These are phyloP conservation scores for Chlamydomonas incerta DNA, from an alignment of 139 green algal species.

Conservation along the genomic window DNA sequence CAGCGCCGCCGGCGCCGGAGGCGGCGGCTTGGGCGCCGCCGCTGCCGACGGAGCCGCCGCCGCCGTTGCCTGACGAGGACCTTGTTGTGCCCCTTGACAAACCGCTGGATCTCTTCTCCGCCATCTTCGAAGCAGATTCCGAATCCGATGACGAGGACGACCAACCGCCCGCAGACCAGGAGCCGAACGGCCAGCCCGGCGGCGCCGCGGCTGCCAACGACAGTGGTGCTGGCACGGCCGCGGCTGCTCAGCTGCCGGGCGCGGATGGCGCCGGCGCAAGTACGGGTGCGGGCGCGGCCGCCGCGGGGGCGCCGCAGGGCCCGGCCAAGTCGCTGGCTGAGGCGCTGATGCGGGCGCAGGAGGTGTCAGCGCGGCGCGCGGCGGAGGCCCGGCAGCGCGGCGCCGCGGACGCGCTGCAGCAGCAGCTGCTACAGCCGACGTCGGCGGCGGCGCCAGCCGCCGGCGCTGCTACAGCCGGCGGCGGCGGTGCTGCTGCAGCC, in stretches of 20 bases:
- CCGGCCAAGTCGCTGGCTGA: conserved; percentile 56
- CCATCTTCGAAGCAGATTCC: conserved; percentile 84
- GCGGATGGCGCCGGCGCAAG: not conserved
- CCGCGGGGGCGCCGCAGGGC: conserved; percentile 7
- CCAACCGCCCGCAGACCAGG: conserved; percentile 20
- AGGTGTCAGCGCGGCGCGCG: conserved; percentile 37
- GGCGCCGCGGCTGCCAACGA: not conserved
- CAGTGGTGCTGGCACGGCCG: not conserved
- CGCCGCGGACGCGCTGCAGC: conserved; percentile 19
- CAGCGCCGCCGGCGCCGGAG: conserved; percentile 4
- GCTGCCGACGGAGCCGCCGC: not conserved
- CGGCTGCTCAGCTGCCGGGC: no score
- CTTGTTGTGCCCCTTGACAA: conserved; percentile 49
- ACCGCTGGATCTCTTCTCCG: conserved; percentile 88
- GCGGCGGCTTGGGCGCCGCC: not conserved
- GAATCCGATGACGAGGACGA: conserved; percentile 69
- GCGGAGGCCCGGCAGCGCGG: conserved; percentile 25
- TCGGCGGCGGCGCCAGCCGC: not conserved
- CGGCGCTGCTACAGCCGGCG: not conserved
- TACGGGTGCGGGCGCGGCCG: not conserved
- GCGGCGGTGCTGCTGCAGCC: not conserved
- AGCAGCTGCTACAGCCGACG: not conserved
- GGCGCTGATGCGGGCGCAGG: conserved; percentile 57
- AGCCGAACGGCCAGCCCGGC: not conserved
- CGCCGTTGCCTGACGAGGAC: conserved; percentile 10